phyloP scores from a whole-genome alignment of 192 early-diverging fungal genomes.

The Phlyctochytrium arcticum region DNA sequence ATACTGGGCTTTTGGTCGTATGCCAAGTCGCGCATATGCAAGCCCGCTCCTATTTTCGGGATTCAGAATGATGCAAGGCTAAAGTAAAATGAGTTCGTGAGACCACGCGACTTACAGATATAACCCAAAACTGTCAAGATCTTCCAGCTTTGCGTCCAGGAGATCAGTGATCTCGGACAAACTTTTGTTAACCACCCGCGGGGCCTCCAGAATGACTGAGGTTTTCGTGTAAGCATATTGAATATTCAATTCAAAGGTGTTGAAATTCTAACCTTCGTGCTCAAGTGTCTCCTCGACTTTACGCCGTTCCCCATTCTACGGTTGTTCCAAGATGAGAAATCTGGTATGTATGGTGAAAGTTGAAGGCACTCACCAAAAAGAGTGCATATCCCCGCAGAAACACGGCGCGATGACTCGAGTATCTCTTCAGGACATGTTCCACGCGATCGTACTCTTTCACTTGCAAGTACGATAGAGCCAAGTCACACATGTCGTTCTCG shows the following conservation, averaged over 20 bases:
- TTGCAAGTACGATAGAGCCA: slow-evolving; percentile 36
- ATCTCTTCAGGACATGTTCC: slow-evolving; percentile 12
- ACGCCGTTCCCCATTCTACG: not conserved
- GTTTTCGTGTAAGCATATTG: not conserved
- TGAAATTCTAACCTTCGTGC: not conserved
- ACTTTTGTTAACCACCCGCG: not conserved
- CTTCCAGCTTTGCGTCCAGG: slow-evolving; percentile 18
- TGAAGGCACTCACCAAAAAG: slow-evolving; percentile 54
- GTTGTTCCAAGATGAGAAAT: not conserved
- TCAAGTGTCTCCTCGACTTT: not conserved
- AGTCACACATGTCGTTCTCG: slow-evolving; percentile 14
- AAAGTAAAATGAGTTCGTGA: too few relatives aligned
- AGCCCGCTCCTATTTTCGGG: not conserved
- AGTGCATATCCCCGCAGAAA: slow-evolving; percentile 80
- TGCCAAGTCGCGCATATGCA: slow-evolving; percentile 8
- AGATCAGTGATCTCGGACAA: not conserved
- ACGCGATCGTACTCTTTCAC: slow-evolving; percentile 35
- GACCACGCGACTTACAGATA: slow-evolving; percentile 43
- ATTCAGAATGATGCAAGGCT: not conserved
- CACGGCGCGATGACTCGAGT: slow-evolving; percentile 40
- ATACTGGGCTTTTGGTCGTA: slow-evolving; percentile 6
- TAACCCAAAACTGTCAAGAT: slow-evolving; percentile 70
- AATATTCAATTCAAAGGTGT: not conserved
- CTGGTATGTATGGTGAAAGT: not conserved
- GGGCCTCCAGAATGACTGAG: not conserved